Conservation (phyloP, 2,329 filamentous ascomycete species). For the Fusarium solani-melongenae region DNA sequence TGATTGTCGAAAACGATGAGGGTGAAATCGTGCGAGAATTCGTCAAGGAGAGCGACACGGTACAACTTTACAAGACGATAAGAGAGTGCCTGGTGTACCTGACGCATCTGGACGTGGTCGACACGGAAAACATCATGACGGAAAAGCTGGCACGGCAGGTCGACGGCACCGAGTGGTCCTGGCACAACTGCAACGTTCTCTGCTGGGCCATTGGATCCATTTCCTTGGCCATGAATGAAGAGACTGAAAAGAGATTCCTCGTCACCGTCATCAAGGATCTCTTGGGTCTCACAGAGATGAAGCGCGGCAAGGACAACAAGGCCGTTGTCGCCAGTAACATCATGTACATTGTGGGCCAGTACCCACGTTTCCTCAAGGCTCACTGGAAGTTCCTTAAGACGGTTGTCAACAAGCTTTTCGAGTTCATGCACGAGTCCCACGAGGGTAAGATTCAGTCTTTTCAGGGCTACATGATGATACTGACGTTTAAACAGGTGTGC, state of each 20-base stretch:
- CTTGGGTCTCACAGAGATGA: conserved; percentile 97
- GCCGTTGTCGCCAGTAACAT: conserved; percentile 99
- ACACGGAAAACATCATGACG: conserved; percentile 99
- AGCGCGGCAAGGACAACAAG: conserved; percentile 99
- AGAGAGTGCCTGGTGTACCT: conserved; percentile 96
- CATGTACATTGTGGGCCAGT: conserved; percentile 99
- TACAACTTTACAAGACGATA: conserved; percentile 99
- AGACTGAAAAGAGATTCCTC: conserved; percentile 97
- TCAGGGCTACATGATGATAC: conserved; percentile 3
- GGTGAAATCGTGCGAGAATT: conserved; percentile 99
- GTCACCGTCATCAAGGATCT: conserved; percentile 99
- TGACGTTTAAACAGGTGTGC: conserved; percentile 71
- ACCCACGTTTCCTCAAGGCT: conserved; percentile 96
- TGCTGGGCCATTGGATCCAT: conserved; percentile 99
- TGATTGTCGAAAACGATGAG: conserved; percentile 99
- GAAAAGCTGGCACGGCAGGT: conserved; percentile 97
- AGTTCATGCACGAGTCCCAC: conserved; percentile 99
- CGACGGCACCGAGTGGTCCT: conserved; percentile 96
- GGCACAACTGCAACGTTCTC: conserved; percentile 99
- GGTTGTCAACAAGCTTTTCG: conserved; percentile 98
- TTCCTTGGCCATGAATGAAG: conserved; percentile 98
- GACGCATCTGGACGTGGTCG: conserved; percentile 95
- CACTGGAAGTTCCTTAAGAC: conserved; percentile 99
- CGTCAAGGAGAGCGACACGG: conserved; percentile 98
- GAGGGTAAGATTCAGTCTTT: conserved; percentile 71